These are phyloP conservation scores for Spizellomyces punctatus DNA, from an alignment of 192 early-diverging fungal species.

Conservation along the genomic window DNA sequence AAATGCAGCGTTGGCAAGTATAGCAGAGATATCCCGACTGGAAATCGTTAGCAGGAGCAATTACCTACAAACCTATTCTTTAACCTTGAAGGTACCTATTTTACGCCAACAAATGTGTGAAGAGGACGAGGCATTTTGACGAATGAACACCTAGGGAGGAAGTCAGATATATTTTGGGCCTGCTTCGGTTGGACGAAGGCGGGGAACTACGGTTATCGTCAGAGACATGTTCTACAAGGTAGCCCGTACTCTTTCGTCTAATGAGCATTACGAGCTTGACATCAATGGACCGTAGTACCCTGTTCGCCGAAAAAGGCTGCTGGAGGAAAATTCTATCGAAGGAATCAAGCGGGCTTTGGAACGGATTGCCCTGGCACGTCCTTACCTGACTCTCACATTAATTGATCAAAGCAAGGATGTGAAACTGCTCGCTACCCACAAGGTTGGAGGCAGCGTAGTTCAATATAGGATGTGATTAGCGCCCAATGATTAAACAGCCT, in stretches of 20 bases:
- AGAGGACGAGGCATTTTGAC: too few species aligned
- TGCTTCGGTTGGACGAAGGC: conserved; percentile 36
- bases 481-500: conserved; percentile 16
- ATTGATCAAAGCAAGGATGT: conserved; percentile 10
- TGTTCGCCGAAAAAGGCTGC: conserved; percentile 55
- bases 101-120: not conserved
- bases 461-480: not conserved
- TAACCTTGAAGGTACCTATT: conserved; percentile 42
- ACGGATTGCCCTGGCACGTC: conserved; percentile 45
- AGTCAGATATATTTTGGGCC: conserved; percentile 46
- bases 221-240: conserved; percentile 72
- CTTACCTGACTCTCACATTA: conserved; percentile 16
- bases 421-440: conserved; percentile 20
- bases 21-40: conserved; percentile 48
- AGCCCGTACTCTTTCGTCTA: conserved; percentile 1
- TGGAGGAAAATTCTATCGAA: conserved; percentile 44
- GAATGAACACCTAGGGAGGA: conserved; percentile 46
- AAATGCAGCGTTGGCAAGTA: conserved; percentile 49
- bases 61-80: conserved; percentile 39
- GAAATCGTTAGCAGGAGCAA: conserved; percentile 57
- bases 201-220: conserved; percentile 65
- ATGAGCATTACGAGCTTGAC: not conserved
- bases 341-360: conserved; percentile 55
- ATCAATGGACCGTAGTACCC: conserved; percentile 47
- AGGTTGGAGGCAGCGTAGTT: conserved; percentile 1